Percentiles rank a stretch among this genome's conserved stretches.
Evolutionary conservation across 495 filamentous ascomycete genomes (phyloP).

Genomic region (Aspergillus nanangensis): DNA sequence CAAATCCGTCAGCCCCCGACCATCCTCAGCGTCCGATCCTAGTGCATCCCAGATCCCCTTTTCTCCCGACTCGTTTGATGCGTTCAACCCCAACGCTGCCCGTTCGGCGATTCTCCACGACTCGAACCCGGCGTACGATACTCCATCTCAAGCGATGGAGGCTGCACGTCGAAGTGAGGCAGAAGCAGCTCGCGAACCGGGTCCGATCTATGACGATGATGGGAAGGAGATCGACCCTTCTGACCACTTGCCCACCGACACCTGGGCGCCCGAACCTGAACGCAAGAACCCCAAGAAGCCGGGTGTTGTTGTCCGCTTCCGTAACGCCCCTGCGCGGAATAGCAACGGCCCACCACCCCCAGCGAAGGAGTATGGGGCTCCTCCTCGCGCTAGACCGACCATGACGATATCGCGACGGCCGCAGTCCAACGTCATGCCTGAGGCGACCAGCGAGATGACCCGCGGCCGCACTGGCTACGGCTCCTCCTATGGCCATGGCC

Average conservation of each 20-base stretch:
- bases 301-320: slow-evolving; percentile 50
- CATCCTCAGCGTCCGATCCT: background rate
- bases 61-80: slow-evolving; percentile 73
- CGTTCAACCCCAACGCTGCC: slow-evolving; percentile 39
- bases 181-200: slow-evolving; percentile 31
- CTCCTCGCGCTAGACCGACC: background rate
- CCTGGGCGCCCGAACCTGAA: slow-evolving; percentile 93
- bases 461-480: slow-evolving; percentile 20
- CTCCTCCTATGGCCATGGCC: slow-evolving; percentile 15
- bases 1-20: slow-evolving; percentile 48
- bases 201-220: slow-evolving; percentile 71
- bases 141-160: slow-evolving; percentile 38
- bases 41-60: slow-evolving; percentile 66
- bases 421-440: background rate
- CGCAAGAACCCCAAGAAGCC: slow-evolving; percentile 57
- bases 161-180: slow-evolving; percentile 30
- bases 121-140: slow-evolving; percentile 36
- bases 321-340: slow-evolving; percentile 31
- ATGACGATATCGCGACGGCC: background rate
- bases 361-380: slow-evolving; percentile 2
- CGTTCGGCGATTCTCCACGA: slow-evolving; percentile 25
- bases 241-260: slow-evolving; percentile 85
- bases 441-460: slow-evolving; percentile 7
- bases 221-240: slow-evolving; percentile 88
- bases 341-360: background rate